Evolutionary conservation across 2,329 filamentous ascomycete genomes (phyloP).

Genomic region (Hyphodiscus sp.): DNA sequence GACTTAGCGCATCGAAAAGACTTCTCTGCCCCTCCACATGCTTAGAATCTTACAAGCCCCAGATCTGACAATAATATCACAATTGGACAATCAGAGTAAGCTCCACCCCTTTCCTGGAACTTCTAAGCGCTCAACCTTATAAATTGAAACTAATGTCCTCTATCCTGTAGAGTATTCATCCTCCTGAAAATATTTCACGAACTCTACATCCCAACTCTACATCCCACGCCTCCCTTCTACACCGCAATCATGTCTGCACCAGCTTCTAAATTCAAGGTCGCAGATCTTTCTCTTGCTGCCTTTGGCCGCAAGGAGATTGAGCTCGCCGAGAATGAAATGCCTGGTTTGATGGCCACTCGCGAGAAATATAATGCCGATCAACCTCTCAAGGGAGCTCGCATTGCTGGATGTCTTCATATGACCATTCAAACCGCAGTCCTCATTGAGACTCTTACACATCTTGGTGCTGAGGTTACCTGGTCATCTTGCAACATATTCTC

Average conservation of each 20-base stretch:
- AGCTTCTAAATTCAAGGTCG: slow-evolving; percentile 50
- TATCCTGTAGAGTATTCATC: not conserved
- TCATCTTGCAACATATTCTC: slow-evolving; percentile 96
- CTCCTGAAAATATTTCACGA: slow-evolving; percentile 6
- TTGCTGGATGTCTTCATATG: slow-evolving; percentile 80
- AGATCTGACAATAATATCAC: not conserved
- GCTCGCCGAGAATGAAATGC: slow-evolving; percentile 95
- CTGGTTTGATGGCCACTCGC: slow-evolving; percentile 93
- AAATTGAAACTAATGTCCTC: not conserved
- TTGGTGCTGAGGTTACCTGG: slow-evolving; percentile 98
- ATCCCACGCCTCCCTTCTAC: slow-evolving; percentile 13
- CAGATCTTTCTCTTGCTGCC: slow-evolving; percentile 93
- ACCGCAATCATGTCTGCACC: slow-evolving; percentile 30
- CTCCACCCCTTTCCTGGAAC: not conserved
- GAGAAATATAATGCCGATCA: slow-evolving; percentile 87
- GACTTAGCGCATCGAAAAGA: not conserved
- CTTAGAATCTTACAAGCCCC: not conserved
- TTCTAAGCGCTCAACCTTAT: not conserved
- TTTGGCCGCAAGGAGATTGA: slow-evolving; percentile 99
- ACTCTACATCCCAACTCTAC: slow-evolving; percentile 18
- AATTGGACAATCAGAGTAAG: not conserved
- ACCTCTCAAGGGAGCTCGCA: slow-evolving; percentile 88
- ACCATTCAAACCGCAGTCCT: slow-evolving; percentile 99
- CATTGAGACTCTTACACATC: slow-evolving; percentile 91
- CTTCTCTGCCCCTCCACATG: not conserved